Base-by-base conservation (phyloP, 495 filamentous ascomycete genomes). In the Margaritispora aquatica region DNA sequence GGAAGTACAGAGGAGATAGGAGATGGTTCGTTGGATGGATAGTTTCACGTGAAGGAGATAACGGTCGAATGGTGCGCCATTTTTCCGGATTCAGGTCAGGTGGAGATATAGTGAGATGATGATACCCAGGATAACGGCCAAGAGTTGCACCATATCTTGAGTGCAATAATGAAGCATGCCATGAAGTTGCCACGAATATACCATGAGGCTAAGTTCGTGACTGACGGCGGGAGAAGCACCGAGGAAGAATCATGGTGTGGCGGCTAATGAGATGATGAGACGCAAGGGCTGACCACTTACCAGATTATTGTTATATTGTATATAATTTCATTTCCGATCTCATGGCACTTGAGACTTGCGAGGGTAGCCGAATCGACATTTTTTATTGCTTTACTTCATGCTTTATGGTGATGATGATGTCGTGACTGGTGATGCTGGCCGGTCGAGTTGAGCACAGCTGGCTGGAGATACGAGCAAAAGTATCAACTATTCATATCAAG, bases 201-300 rank as follows among this genome's bases (percentile, higher is more conserved):
- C 29, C 5, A 34, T 5, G 29, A 34, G 29, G 29, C 29, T 34
- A 34, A 34, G 49, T 1, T 20, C 17, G 47, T 19, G 22, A 27
- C 15, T n/a, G 29, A 31, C 13, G 21, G 36, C 21, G 23, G 34
- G 31, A 59, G 48, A 59, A 59, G 29, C 49, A 59, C 57, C 57
- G 57, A 59, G 41, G 57, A 52, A 53, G 24, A 24, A 3, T 4
- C 8, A 47, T 19, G 44, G 44, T 22, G 29, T 34, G 29, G 20
- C 44, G 21, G 44, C 44, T 22, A 47, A 47, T 19, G 44, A n/a
- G 34, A 9, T 9, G 34, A n/a, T 9, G 9, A 38, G n/a, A n/a
- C 9, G 34, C 34, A 38, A 38, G 34, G 34, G 34, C 34, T n/a
- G n/a, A n/a, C n/a, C n/a, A n/a, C n/a, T n/a, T n/a, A 34, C 29